These are phyloP conservation scores for Yarrowia sp. DNA, from an alignment of 805 yeast genomes.

Conservation along the genomic window DNA sequence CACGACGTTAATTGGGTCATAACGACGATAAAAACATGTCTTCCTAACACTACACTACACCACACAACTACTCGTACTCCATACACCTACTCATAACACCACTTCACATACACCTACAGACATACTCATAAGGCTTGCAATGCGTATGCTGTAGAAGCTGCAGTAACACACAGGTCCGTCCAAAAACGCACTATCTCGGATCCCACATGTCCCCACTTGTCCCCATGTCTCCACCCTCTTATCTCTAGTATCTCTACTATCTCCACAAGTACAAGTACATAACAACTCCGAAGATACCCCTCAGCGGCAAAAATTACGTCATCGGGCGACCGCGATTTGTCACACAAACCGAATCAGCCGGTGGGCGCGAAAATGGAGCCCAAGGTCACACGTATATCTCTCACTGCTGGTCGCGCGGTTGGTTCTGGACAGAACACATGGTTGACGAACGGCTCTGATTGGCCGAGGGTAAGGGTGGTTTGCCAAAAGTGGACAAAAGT, in stretches of 20 bases:
- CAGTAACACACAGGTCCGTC: too few species aligned
- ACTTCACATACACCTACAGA: background rate
- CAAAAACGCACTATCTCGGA: too few species aligned
- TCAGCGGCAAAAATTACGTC: conserved; percentile 28
- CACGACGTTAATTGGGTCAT: too few species aligned
- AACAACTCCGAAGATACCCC: background rate
- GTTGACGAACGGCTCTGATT: conserved; percentile 2
- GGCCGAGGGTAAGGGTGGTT: background rate
- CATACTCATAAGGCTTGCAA: too few species aligned
- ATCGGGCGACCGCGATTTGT: background rate
- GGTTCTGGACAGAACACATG: conserved; percentile 10
- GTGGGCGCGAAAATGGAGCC: background rate
- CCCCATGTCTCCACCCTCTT: too few species aligned
- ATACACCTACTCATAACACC: background rate
- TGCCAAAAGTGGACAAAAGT: background rate
- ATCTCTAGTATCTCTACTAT: too few species aligned
- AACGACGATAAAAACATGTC: too few species aligned
- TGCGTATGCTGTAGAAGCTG: too few species aligned
- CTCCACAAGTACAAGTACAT: too few species aligned
- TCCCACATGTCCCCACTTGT: too few species aligned
- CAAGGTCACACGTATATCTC: conserved; percentile 22
- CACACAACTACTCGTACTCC: background rate
- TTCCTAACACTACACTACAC: background rate
- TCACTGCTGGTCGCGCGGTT: background rate
- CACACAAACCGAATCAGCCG: background rate